Conservation (phyloP, 164 flowering plant genomes). For the Vitis rotundifolia region DNA sequence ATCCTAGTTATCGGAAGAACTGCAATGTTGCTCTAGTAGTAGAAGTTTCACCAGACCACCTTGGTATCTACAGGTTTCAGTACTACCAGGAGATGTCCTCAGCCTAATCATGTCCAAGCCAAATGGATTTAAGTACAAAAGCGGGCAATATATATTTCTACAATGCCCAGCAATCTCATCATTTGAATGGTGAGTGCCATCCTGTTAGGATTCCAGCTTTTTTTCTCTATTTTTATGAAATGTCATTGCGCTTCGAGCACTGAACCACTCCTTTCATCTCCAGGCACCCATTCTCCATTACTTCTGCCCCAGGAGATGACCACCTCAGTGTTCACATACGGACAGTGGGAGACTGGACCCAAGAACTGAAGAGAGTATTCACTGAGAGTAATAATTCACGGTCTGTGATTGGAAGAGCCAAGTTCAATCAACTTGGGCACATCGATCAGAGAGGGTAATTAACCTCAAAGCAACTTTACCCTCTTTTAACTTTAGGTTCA, state of each 20-base stretch:
- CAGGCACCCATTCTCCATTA: slow-evolving; percentile 98
- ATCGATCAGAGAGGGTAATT: slow-evolving; percentile 58
- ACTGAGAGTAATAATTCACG: slow-evolving; percentile 51
- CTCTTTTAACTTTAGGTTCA: not conserved
- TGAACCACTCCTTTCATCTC: not conserved
- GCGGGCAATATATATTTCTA: slow-evolving; percentile 92
- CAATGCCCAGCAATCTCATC: slow-evolving; percentile 86
- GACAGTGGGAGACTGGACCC: slow-evolving; percentile 91
- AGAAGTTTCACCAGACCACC: not conserved
- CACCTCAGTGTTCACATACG: slow-evolving; percentile 92
- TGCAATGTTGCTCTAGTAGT: no score
- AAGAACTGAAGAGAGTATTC: slow-evolving; percentile 73
- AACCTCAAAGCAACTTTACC: not conserved
- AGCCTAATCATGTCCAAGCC: slow-evolving; percentile 85
- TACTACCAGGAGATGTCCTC: slow-evolving; percentile 88
- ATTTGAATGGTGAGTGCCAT: slow-evolving; percentile 75
- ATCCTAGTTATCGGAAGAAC: no score
- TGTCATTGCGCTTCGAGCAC: not conserved
- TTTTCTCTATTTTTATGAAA: not conserved
- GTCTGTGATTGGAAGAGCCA: slow-evolving; percentile 54
- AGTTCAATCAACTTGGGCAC: slow-evolving; percentile 39
- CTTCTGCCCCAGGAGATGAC: slow-evolving; percentile 92
- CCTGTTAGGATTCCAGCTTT: not conserved
- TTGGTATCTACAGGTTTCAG: slow-evolving; percentile 54
- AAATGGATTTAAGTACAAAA: slow-evolving; percentile 76